A percentile compares a stretch with the other conserved stretches of the same genome.
phyloP scores from a whole-genome alignment of 345 rosid species.

The Linum tenue region DNA sequence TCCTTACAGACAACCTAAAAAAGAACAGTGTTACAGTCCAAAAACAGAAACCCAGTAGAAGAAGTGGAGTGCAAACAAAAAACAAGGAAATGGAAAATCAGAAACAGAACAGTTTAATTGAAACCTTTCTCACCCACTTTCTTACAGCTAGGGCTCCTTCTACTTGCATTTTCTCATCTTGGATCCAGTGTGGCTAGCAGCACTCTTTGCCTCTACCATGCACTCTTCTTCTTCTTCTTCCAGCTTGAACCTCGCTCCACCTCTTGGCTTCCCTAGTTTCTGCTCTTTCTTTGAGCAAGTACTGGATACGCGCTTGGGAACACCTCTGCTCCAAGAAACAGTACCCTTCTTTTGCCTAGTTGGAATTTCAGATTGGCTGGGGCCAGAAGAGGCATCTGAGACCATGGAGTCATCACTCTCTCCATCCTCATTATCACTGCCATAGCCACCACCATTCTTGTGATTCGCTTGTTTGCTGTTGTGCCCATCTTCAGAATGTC shows the following conservation, averaged over 20 bases:
- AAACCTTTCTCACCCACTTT: too few relatives aligned
- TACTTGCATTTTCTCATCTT: conserved; percentile 36
- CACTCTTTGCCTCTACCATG: conserved; percentile 27
- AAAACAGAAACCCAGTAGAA: too few relatives aligned
- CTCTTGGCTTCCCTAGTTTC: conserved; percentile 28
- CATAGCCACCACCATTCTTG: conserved; percentile 6
- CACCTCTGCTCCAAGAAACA: background rate
- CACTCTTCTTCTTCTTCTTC: conserved; percentile 28
- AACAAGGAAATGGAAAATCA: too few relatives aligned
- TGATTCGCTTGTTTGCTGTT: conserved; percentile 14
- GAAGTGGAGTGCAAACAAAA: too few relatives aligned
- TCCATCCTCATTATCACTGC: conserved; percentile 5
- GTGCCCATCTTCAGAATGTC: conserved; percentile 16
- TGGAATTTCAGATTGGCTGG: conserved; percentile 32
- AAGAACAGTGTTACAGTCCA: too few relatives aligned
- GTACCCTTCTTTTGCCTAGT: conserved; percentile 13
- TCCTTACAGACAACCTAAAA: too few relatives aligned
- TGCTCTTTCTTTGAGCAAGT: conserved; percentile 25
- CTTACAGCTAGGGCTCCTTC: background rate
- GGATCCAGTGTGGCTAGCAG: conserved; percentile 35
- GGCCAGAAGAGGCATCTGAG: conserved; percentile 71
- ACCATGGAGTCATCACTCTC: conserved; percentile 68
- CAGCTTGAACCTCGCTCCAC: conserved; percentile 20
- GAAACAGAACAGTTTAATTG: too few relatives aligned
- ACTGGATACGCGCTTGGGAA: conserved; percentile 22